phyloP scores from a whole-genome alignment of 805 yeast genomes.

The Kodamaea kaohsiungensis region DNA sequence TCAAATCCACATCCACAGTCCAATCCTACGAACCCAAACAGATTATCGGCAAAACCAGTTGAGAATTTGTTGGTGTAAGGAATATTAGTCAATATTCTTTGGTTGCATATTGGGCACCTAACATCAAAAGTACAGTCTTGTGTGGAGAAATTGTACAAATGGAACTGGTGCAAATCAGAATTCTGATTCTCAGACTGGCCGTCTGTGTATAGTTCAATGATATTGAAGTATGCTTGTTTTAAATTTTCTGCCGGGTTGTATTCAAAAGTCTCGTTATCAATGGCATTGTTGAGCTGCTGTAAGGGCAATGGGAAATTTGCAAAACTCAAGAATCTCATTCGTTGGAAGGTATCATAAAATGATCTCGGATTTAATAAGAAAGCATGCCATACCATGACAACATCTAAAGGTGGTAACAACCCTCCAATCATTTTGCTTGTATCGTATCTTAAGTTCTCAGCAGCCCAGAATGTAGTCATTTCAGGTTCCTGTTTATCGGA shows the following conservation, averaged over 20 bases:
- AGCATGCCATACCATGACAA: slow-evolving; percentile 26
- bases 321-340: slow-evolving; percentile 17
- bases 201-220: slow-evolving; percentile 2
- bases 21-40: not conserved
- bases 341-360: slow-evolving; percentile 16
- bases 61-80: slow-evolving; percentile 12
- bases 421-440: not conserved
- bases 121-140: not conserved
- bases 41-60: slow-evolving; percentile 17
- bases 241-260: slow-evolving; percentile 12
- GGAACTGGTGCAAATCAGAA: not conserved
- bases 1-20: not conserved
- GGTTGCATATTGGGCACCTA: not conserved
- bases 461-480: not conserved
- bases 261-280: slow-evolving; percentile 14
- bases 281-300: slow-evolving; percentile 9
- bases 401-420: slow-evolving; percentile 23
- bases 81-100: not conserved
- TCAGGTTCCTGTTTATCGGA: not conserved
- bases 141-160: not conserved
- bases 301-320: slow-evolving; percentile 22
- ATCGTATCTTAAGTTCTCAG: not conserved
- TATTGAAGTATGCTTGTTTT: slow-evolving; percentile 7
- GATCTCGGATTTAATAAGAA: slow-evolving; percentile 20
- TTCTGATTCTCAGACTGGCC: slow-evolving; percentile 2